phyloP scores from a whole-genome alignment of 441 rosid genomes.

The Metrosideros polymorpha region DNA sequence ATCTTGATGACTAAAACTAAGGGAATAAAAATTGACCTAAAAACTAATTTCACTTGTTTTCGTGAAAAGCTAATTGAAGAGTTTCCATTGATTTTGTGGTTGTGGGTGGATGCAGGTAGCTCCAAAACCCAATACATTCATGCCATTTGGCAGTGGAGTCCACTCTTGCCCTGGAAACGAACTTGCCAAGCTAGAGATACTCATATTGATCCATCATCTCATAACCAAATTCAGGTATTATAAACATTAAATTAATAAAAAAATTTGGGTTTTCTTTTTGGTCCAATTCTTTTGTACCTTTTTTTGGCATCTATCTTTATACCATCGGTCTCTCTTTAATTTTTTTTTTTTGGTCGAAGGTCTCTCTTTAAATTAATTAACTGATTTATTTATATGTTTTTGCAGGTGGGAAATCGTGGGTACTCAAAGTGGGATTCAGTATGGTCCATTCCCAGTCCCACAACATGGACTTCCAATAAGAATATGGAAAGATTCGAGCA shows the following conservation, averaged over 20 bases:
- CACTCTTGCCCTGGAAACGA: constrained; percentile 94
- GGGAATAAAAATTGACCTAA: background rate
- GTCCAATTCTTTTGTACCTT: background rate
- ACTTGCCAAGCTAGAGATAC: constrained; percentile 84
- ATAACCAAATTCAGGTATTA: constrained; percentile 60
- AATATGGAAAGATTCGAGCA: constrained; percentile 37
- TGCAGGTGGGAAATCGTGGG: constrained; percentile 84
- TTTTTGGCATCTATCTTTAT: background rate
- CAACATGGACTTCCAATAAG: constrained; percentile 61
- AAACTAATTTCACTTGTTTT: background rate
- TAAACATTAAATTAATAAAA: background rate
- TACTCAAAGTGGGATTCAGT: constrained; percentile 48
- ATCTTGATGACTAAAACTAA: background rate
- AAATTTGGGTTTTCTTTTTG: background rate
- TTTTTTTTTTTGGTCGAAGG: too few species aligned
- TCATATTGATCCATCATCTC: constrained; percentile 67
- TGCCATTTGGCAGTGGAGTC: constrained; percentile 88
- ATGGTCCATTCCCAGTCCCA: constrained; percentile 89
- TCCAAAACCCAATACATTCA: constrained; percentile 70
- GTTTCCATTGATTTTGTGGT: background rate
- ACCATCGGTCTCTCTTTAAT: background rate
- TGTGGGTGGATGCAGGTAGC: constrained; percentile 35
- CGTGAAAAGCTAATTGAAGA: background rate
- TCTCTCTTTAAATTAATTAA: background rate
- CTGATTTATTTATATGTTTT: background rate